Evolutionary conservation across 2,329 filamentous ascomycete genomes (phyloP).

Genomic region (Pseudodiploospora longispora): DNA sequence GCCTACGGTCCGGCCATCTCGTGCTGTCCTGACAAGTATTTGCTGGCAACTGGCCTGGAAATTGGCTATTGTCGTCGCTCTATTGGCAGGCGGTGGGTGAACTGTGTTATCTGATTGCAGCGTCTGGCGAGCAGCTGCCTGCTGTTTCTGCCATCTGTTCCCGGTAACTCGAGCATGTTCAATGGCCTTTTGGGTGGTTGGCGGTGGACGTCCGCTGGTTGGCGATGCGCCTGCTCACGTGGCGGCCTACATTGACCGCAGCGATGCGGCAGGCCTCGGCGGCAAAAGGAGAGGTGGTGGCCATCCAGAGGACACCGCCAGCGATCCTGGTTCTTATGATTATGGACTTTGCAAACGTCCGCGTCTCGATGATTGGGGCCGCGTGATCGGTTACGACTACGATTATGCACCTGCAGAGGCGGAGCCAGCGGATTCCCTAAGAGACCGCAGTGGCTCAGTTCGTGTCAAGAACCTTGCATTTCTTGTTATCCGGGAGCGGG

Average conservation of each 20-base stretch:
- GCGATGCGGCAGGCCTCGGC: conserved; percentile 2
- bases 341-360: conserved; percentile 8
- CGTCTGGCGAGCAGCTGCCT: no score
- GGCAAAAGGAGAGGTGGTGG: conserved; percentile 7
- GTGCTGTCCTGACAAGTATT: no score
- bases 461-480: conserved; percentile 26
- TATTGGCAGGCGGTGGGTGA: no score
- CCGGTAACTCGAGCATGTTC: conserved; percentile 23
- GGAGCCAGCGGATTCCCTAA: background rate
- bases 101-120: no score
- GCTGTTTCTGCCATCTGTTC: no score
- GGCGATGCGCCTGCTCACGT: conserved; percentile 9
- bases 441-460: conserved; percentile 16
- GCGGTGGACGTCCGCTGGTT: conserved; percentile 22
- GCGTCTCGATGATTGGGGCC: conserved; percentile 8
- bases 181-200: conserved; percentile 33
- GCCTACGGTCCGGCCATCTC: no score
- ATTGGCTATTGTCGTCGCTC: no score
- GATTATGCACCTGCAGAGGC: background rate
- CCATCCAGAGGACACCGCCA: conserved; percentile 6
- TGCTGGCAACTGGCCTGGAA: no score
- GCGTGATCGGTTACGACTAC: conserved; percentile 4
- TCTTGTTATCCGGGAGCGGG: conserved; percentile 30
- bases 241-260: conserved; percentile 8
- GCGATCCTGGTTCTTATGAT: conserved; percentile 5